These are phyloP conservation scores for Aspergillus arachidicola DNA, from an alignment of 2,329 filamentous ascomycete species.

Conservation along the genomic window DNA sequence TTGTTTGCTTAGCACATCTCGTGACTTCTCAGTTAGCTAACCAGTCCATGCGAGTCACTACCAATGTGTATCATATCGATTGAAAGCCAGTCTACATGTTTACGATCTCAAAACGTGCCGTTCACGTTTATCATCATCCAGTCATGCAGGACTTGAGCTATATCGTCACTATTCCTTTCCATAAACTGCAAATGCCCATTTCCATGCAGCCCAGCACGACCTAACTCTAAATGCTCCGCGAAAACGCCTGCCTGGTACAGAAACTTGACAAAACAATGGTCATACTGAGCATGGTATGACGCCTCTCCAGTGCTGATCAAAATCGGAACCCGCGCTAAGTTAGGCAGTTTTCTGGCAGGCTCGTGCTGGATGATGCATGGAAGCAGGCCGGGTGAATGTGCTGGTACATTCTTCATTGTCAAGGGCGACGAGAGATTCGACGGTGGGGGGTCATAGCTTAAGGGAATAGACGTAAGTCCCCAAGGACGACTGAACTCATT, in stretches of 20 bases:
- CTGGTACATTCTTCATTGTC: conserved; percentile 13
- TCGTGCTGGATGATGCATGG: conserved; percentile 42
- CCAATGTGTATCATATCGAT: neutral
- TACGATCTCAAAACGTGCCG: neutral
- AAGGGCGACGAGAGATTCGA: conserved; percentile 11
- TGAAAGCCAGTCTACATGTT: neutral
- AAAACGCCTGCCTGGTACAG: conserved; percentile 56
- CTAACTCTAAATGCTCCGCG: conserved; percentile 50
- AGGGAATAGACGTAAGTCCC: conserved; percentile 24
- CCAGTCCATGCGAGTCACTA: no score
- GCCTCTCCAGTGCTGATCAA: conserved; percentile 57
- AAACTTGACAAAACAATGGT: conserved; percentile 58
- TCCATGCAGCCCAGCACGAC: conserved; percentile 48
- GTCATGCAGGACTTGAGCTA: conserved; percentile 12
- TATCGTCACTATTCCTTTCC: conserved; percentile 27
- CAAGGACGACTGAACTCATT: conserved; percentile 16
- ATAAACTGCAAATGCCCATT: conserved; percentile 56
- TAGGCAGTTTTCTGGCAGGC: conserved; percentile 48
- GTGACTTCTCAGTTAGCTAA: neutral
- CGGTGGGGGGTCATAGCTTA: conserved; percentile 14
- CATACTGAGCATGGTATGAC: conserved; percentile 57
- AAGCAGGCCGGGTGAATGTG: conserved; percentile 15
- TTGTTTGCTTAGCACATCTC: neutral
- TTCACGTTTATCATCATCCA: conserved; percentile 3
- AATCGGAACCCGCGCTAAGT: conserved; percentile 53